Conservation (phyloP, 352 stramenopile species). For the Phytophthora pinifolia region DNA sequence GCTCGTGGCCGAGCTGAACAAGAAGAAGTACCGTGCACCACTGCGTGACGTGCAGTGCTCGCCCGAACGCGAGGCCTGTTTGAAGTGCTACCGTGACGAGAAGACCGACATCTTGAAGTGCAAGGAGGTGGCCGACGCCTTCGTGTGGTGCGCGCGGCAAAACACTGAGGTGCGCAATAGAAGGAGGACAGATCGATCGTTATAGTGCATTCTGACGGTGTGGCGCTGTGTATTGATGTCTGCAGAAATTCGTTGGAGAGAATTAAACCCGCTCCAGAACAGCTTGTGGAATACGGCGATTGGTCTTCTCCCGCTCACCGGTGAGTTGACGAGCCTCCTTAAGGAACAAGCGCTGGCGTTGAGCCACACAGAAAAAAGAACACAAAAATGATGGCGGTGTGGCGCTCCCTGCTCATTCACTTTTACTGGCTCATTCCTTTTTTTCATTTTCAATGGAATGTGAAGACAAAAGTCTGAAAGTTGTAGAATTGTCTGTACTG, state of each 20-base stretch:
- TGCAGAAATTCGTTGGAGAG: slow-evolving; percentile 71
- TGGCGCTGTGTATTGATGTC: background rate
- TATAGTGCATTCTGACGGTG: no score
- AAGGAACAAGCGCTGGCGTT: slow-evolving; percentile 17
- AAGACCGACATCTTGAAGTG: slow-evolving; percentile 78
- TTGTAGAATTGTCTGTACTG: background rate
- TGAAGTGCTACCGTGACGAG: slow-evolving; percentile 88
- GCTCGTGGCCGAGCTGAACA: slow-evolving; percentile 76
- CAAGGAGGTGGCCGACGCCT: slow-evolving; percentile 86
- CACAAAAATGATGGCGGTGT: slow-evolving; percentile 16
- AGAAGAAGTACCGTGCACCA: slow-evolving; percentile 83
- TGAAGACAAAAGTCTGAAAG: no score
- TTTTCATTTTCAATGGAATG: no score
- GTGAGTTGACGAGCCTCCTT: slow-evolving; percentile 15
- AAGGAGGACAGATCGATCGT: background rate
- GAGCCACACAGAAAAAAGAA: slow-evolving; percentile 13
- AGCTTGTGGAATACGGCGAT: slow-evolving; percentile 5
- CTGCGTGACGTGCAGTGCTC: slow-evolving; percentile 84
- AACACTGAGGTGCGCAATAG: slow-evolving; percentile 58
- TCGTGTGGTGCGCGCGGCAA: slow-evolving; percentile 77
- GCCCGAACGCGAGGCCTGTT: slow-evolving; percentile 69
- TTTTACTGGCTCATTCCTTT: no score
- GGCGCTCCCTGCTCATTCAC: no score
- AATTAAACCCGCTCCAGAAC: slow-evolving; percentile 34
- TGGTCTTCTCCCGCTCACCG: slow-evolving; percentile 4